These are phyloP conservation scores for Hibiscus mutabilis DNA, from an alignment of 345 rosid genomes.

Conservation along the genomic window DNA sequence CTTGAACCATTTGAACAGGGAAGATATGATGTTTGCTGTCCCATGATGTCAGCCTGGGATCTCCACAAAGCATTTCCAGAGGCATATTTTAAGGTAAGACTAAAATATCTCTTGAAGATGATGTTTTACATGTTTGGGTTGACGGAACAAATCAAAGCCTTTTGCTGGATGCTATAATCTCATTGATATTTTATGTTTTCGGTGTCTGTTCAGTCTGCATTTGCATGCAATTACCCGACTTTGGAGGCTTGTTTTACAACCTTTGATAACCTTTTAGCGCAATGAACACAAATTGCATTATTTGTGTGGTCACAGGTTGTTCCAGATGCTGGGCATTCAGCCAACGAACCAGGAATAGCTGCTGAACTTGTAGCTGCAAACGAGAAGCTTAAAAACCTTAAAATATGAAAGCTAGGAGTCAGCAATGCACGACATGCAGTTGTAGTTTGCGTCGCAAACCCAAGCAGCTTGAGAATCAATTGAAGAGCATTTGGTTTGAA, in stretches of 20 bases:
- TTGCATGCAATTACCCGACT: neutral
- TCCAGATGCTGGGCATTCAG: slow-evolving; percentile 89
- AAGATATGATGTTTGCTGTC: slow-evolving; percentile 88
- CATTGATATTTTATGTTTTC: neutral
- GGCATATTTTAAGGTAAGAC: slow-evolving; percentile 73
- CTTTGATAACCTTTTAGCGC: too few species aligned
- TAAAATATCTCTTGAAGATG: neutral
- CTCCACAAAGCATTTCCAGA: slow-evolving; percentile 95
- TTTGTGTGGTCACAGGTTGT: slow-evolving; percentile 57
- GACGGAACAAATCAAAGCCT: neutral
- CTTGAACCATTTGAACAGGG: slow-evolving; percentile 51
- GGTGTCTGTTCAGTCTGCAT: neutral
- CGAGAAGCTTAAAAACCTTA: slow-evolving; percentile 59
- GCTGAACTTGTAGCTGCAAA: slow-evolving; percentile 86
- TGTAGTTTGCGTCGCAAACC: neutral
- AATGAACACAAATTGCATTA: neutral
- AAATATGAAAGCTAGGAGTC: slow-evolving; percentile 13
- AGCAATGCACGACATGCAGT: neutral
- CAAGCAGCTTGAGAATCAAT: slow-evolving; percentile 5
- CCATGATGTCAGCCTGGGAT: slow-evolving; percentile 99
- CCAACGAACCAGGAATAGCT: slow-evolving; percentile 78
- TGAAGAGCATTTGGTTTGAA: neutral
- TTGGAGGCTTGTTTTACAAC: neutral
- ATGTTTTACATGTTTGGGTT: neutral
- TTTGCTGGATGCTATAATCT: neutral